These are phyloP conservation scores for Apiospora hydei DNA, from an alignment of 2,329 filamentous ascomycete genomes.

Conservation along the genomic window DNA sequence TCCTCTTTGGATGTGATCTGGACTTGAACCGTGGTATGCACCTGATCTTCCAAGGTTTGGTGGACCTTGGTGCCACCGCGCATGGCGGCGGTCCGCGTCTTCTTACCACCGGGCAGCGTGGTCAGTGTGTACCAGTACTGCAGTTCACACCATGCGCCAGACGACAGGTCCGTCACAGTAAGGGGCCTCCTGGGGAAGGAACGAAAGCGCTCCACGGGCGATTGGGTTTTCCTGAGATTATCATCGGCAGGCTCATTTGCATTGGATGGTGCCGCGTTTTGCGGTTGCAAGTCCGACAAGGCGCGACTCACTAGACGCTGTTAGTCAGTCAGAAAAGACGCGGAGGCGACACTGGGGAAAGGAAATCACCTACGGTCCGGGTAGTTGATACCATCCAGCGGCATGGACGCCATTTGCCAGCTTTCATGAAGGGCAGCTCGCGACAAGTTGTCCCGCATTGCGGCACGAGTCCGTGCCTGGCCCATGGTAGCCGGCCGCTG, in stretches of 20 bases:
- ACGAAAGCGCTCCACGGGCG: constrained; percentile 80
- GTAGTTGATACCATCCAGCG: constrained; percentile 48
- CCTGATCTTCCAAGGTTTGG: constrained; percentile 82
- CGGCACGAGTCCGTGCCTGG: constrained; percentile 26
- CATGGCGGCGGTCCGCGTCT: constrained; percentile 83
- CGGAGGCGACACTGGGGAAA: not conserved
- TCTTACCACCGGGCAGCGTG: constrained; percentile 73
- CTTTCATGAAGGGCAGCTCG: not conserved
- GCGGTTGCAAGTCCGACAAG: constrained; percentile 36
- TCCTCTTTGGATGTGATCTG: constrained; percentile 80
- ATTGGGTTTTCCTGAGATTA: constrained; percentile 44
- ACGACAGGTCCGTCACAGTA: constrained; percentile 86
- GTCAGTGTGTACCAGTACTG: constrained; percentile 91
- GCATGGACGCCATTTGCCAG: constrained; percentile 19
- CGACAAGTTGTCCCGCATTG: not conserved
- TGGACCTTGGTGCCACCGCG: constrained; percentile 81
- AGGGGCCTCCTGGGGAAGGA: constrained; percentile 79
- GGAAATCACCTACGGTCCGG: constrained; percentile 58
- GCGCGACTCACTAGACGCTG: constrained; percentile 68
- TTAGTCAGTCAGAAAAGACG: constrained; percentile 63
- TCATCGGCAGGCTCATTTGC: constrained; percentile 27
- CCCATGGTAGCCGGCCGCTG: not conserved
- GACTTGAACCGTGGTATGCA: constrained; percentile 79
- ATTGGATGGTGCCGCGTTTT: constrained; percentile 25
- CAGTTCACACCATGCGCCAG: constrained; percentile 94